Conservation (phyloP, 2,329 filamentous ascomycete species). For the Colletotrichum tamarilloi region DNA sequence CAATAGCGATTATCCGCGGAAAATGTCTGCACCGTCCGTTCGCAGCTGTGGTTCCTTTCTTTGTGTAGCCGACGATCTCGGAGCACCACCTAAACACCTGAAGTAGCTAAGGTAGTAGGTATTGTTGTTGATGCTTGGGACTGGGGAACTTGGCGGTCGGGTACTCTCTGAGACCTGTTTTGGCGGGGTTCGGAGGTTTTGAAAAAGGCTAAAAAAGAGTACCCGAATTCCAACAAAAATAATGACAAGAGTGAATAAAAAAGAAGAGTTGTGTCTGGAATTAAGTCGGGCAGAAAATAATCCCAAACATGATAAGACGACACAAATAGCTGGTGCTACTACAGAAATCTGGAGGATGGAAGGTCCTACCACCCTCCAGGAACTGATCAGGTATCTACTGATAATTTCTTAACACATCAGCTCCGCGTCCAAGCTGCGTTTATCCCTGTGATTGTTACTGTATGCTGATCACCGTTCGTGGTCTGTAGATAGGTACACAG, state of each 20-base stretch:
- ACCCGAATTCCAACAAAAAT: too few species aligned
- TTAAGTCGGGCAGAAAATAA: too few species aligned
- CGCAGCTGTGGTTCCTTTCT: background rate
- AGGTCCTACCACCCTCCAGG: constrained; percentile 12
- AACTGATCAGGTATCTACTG: background rate
- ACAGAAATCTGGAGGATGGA: too few species aligned
- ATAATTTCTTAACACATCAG: constrained; percentile 8
- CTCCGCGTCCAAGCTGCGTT: constrained; percentile 1
- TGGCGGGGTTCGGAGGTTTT: background rate
- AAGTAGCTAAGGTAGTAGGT: too few species aligned
- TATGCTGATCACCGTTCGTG: background rate
- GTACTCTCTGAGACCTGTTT: background rate
- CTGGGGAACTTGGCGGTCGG: background rate
- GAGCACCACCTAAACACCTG: background rate
- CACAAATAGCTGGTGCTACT: too few species aligned
- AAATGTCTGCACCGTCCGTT: background rate
- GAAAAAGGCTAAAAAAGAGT: background rate
- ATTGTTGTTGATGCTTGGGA: background rate
- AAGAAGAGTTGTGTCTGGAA: too few species aligned
- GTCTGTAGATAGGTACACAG: background rate
- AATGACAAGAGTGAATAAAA: too few species aligned
- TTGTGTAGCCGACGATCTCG: background rate
- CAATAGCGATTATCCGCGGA: background rate
- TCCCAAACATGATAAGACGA: too few species aligned
- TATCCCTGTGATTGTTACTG: constrained; percentile 13